phyloP scores from a whole-genome alignment of 257 asterid species.

The Vinca minor region DNA sequence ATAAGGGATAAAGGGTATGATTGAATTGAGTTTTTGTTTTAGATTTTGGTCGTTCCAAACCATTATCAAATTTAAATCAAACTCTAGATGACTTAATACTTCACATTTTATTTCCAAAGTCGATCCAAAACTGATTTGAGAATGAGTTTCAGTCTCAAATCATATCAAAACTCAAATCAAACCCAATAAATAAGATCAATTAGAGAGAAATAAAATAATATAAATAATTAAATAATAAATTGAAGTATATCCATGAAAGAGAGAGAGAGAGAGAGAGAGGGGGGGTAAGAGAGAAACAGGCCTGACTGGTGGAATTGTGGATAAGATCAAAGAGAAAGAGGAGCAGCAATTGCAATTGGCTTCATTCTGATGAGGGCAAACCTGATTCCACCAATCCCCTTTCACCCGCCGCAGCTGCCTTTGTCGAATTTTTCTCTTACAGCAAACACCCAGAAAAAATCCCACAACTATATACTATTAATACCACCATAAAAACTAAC shows the following conservation, averaged over 20 bases:
- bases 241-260: conserved; percentile 15
- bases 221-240: no score
- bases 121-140: no score
- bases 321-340: conserved; percentile 24
- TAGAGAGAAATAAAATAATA: background rate
- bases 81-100: no score
- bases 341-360: conserved; percentile 27
- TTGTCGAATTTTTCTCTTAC: conserved; percentile 15
- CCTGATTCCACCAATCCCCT: conserved; percentile 30
- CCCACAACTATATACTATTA: conserved; percentile 1
- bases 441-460: conserved; percentile 3
- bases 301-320: conserved; percentile 21
- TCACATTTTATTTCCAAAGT: no score
- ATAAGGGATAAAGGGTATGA: background rate
- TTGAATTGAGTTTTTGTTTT: no score
- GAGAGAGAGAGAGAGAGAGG: no score
- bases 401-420: conserved; percentile 13
- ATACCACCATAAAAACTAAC: background rate
- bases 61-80: no score
- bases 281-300: conserved; percentile 11
- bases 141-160: no score
- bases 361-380: conserved; percentile 24
- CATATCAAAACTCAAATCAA: no score
- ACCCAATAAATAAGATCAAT: no score
- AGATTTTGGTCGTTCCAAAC: no score